Evolutionary conservation across 805 yeast species (phyloP).

Genomic region (Wilhelminamyces savonicus): DNA sequence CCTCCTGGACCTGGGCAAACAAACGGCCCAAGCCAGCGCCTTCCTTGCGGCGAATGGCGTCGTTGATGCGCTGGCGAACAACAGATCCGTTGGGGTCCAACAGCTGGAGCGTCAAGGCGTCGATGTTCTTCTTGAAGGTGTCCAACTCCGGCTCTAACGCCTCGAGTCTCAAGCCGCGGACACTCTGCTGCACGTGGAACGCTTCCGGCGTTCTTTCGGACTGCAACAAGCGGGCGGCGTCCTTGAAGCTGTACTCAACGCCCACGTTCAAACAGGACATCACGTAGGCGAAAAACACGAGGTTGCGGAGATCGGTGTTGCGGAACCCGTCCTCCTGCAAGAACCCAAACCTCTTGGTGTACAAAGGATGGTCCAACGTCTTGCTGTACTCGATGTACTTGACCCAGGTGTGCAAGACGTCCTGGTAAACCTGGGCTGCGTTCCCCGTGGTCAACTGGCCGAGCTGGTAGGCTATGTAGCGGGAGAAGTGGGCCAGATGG

Average conservation of each 20-base stretch:
- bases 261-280: constrained; percentile 20
- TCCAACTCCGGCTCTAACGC: constrained; percentile 1
- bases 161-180: constrained; percentile 9
- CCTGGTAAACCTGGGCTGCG: constrained; percentile 10
- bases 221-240: constrained; percentile 23
- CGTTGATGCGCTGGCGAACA: constrained; percentile 16
- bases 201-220: constrained; percentile 13
- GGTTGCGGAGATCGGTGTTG: constrained; percentile 11
- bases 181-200: constrained; percentile 10
- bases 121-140: constrained; percentile 2
- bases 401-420: constrained; percentile 29
- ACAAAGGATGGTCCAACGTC: constrained; percentile 1
- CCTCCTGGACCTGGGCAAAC: constrained; percentile 19
- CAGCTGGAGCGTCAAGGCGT: constrained; percentile 9
- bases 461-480: constrained; percentile 13
- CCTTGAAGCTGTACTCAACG: constrained; percentile 14
- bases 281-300: constrained; percentile 30
- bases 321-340: constrained; percentile 9
- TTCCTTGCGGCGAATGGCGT: constrained; percentile 13
- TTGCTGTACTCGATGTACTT: constrained; percentile 20
- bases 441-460: constrained; percentile 6
- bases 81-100: constrained; percentile 29
- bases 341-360: neutral
- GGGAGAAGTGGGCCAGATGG: constrained; percentile 25
- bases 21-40: constrained; percentile 11